Percentiles rank a stretch among this genome's conserved stretches.
Evolutionary conservation across 257 asterid species (phyloP).

Genomic region (Phtheirospermum japonicum): DNA sequence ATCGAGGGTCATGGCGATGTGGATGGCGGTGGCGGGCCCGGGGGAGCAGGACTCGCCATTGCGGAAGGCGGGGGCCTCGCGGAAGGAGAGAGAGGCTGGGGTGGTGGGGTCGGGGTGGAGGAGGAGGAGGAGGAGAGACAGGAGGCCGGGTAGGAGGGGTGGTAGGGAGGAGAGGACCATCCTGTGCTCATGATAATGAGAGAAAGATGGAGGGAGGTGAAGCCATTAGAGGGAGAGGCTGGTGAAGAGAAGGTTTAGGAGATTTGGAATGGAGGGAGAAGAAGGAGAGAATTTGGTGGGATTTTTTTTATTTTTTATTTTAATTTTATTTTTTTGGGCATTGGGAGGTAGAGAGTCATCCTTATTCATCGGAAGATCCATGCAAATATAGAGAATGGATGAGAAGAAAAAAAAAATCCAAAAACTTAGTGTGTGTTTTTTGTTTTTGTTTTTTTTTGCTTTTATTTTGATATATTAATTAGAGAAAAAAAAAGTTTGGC

Average conservation of each 20-base stretch:
- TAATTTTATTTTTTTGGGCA: too few relatives aligned
- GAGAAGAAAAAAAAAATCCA: background rate
- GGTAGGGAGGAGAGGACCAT: slow-evolving; percentile 42
- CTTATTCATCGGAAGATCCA: slow-evolving; percentile 23
- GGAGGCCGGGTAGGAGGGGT: slow-evolving; percentile 43
- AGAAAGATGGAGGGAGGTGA: slow-evolving; percentile 11
- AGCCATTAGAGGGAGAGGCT: slow-evolving; percentile 31
- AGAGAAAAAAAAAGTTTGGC: too few relatives aligned
- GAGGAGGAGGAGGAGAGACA: slow-evolving; percentile 45
- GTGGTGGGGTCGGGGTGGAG: slow-evolving; percentile 21
- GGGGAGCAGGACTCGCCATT: slow-evolving; percentile 45
- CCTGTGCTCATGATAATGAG: slow-evolving; percentile 36
- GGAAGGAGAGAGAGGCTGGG: background rate
- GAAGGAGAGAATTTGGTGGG: slow-evolving; percentile 28
- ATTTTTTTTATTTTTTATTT: background rate
- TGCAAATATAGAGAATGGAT: background rate
- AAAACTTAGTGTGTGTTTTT: too few relatives aligned
- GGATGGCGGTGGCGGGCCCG: slow-evolving; percentile 25
- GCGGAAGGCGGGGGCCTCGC: slow-evolving; percentile 28
- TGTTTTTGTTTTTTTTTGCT: too few relatives aligned
- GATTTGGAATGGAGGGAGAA: slow-evolving; percentile 5
- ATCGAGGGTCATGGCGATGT: slow-evolving; percentile 39
- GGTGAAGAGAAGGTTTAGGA: slow-evolving; percentile 33
- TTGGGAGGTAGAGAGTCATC: slow-evolving; percentile 22
- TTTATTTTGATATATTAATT: too few relatives aligned